Evolutionary conservation across 2,329 filamentous ascomycete species (phyloP).

Genomic region (Hysterium pulicare): DNA sequence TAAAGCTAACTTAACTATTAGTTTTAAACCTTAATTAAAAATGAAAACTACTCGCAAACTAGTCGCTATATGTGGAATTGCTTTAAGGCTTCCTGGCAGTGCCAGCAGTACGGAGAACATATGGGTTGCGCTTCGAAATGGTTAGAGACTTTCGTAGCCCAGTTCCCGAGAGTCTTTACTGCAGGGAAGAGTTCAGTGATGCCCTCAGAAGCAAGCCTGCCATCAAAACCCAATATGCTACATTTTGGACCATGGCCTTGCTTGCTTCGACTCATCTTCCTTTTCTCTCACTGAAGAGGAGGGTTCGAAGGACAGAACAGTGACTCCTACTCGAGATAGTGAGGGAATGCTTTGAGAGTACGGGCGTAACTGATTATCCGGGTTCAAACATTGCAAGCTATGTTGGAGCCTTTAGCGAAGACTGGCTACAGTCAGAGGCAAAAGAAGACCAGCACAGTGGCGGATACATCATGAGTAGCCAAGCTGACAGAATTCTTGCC

Average conservation of each 20-base stretch:
- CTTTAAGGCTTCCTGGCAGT: slow-evolving; percentile 8
- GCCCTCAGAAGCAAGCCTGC: slow-evolving; percentile 1
- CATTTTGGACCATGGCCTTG: slow-evolving; percentile 5
- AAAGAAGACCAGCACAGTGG: slow-evolving; percentile 1
- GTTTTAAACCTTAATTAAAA: no score
- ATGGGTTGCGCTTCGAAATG: slow-evolving; percentile 17
- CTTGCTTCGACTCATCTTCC: slow-evolving; percentile 20
- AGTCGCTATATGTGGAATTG: slow-evolving; percentile 13
- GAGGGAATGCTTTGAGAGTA: slow-evolving; percentile 34
- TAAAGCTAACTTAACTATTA: no score
- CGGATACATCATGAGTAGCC: slow-evolving; percentile 7
- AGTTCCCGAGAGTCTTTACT: slow-evolving; percentile 4
- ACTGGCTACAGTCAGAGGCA: slow-evolving; percentile 4
- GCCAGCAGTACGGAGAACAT: slow-evolving; percentile 3
- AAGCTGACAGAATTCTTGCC: slow-evolving; percentile 8
- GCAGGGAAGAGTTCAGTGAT: slow-evolving; percentile 4
- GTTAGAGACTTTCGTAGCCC: slow-evolving; percentile 24
- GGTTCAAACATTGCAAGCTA: slow-evolving; percentile 26
- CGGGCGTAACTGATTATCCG: slow-evolving; percentile 15
- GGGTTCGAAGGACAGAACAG: slow-evolving; percentile 14
- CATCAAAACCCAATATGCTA: slow-evolving; percentile 4
- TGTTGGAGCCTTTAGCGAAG: slow-evolving; percentile 3
- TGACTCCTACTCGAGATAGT: slow-evolving; percentile 14
- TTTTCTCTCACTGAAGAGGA: slow-evolving; percentile 12
- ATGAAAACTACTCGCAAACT: no score